Conservation (phyloP, 352 stramenopile species). For the Plasmopara muralis region DNA sequence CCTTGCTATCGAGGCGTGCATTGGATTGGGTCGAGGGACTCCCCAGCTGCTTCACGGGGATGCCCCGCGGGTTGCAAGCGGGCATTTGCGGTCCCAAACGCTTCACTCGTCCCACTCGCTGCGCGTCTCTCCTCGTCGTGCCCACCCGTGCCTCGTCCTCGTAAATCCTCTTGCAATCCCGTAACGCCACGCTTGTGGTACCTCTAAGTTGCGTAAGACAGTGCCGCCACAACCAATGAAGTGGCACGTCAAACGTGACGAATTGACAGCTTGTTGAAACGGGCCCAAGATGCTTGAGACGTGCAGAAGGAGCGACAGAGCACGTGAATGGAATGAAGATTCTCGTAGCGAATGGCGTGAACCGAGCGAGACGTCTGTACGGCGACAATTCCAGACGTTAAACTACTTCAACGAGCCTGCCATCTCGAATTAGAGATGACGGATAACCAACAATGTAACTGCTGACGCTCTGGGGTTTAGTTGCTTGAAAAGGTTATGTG, state of each 20-base stretch:
- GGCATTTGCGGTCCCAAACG: constrained; percentile 30
- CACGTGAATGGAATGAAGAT: not conserved
- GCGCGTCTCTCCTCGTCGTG: constrained; percentile 23
- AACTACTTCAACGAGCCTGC: constrained; percentile 18
- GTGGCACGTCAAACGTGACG: not conserved
- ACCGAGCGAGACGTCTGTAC: constrained; percentile 3
- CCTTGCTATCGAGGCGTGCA: constrained; percentile 9
- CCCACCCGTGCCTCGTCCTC: constrained; percentile 31
- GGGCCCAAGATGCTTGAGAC: not conserved
- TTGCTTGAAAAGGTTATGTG: too few relatives aligned
- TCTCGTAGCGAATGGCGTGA: constrained; percentile 8
- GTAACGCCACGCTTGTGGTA: constrained; percentile 36
- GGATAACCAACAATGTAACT: constrained; percentile 29
- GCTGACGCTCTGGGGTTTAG: not conserved
- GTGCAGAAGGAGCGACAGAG: not conserved
- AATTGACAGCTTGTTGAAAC: not conserved
- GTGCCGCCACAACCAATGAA: constrained; percentile 3
- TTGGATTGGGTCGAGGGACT: not conserved
- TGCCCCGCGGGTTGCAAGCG: constrained; percentile 23
- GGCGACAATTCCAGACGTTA: constrained; percentile 18
- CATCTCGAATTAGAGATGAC: constrained; percentile 32
- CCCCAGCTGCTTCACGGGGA: constrained; percentile 21
- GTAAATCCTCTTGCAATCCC: constrained; percentile 33
- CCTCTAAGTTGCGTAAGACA: constrained; percentile 4
- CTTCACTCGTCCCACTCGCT: constrained; percentile 16